phyloP scores from a whole-genome alignment of 2,329 filamentous ascomycete genomes.

The Pseudocercospora ulei region DNA sequence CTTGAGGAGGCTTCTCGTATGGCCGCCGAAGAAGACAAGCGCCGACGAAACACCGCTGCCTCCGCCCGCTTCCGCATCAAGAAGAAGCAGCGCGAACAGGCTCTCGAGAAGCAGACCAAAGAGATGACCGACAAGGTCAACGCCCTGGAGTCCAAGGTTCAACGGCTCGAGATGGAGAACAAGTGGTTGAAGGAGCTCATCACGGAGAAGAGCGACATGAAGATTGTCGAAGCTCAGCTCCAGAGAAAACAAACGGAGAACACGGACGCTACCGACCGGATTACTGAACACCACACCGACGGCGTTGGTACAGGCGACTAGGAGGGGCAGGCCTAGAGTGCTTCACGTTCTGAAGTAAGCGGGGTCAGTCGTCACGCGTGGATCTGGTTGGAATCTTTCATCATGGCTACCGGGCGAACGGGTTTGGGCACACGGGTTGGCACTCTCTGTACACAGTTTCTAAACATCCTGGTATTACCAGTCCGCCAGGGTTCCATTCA shows the following conservation, averaged over 20 bases:
- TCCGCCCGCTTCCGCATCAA: constrained; percentile 38
- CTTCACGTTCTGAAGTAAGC: constrained; percentile 8
- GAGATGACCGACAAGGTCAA: constrained; percentile 44
- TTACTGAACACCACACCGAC: constrained; percentile 28
- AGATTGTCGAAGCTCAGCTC: constrained; percentile 24
- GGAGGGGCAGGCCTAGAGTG: constrained; percentile 10
- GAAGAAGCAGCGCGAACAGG: constrained; percentile 48
- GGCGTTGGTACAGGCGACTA: constrained; percentile 28
- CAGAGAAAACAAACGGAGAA: constrained; percentile 20
- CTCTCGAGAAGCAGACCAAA: constrained; percentile 44
- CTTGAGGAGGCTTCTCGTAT: constrained; percentile 42
- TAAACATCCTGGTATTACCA: too few relatives aligned
- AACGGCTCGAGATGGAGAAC: constrained; percentile 46
- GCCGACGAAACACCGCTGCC: constrained; percentile 19
- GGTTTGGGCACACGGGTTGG: too few relatives aligned
- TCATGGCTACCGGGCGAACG: too few relatives aligned
- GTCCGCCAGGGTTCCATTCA: too few relatives aligned
- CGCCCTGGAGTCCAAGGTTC: constrained; percentile 40
- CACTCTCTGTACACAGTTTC: too few relatives aligned
- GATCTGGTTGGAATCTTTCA: background rate
- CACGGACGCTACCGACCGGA: constrained; percentile 26
- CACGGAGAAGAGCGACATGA: constrained; percentile 41
- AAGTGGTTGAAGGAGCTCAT: constrained; percentile 46
- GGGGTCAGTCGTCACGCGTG: background rate
- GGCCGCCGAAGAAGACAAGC: constrained; percentile 47